Evolutionary conservation across 116 monocot genomes (phyloP).

Genomic region (Papilionanthe hybrid): DNA sequence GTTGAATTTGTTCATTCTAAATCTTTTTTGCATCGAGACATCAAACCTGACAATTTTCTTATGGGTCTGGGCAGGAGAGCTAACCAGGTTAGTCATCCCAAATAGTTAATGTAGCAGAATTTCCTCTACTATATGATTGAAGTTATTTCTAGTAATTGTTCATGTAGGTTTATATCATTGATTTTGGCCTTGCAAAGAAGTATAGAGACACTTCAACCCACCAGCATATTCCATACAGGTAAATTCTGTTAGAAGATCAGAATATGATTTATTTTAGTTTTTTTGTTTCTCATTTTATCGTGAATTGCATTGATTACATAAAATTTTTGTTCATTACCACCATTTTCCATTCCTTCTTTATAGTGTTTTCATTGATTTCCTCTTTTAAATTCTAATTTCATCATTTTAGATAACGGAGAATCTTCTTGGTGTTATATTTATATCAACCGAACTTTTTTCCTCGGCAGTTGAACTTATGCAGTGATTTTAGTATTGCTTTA

Average conservation of each 20-base stretch:
- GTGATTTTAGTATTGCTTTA: too few relatives aligned
- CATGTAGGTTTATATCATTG: conserved; percentile 71
- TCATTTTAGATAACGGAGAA: not conserved
- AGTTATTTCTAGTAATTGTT: conserved; percentile 6
- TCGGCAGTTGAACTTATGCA: not conserved
- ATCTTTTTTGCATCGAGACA: conserved; percentile 90
- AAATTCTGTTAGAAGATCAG: conserved; percentile 4
- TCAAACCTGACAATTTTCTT: conserved; percentile 95
- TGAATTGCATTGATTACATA: not conserved
- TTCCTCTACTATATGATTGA: not conserved
- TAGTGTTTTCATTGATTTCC: not conserved
- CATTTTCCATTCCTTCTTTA: not conserved
- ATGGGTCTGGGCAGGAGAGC: conserved; percentile 90
- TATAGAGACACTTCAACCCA: conserved; percentile 76
- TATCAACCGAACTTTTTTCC: not conserved
- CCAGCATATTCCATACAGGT: conserved; percentile 91
- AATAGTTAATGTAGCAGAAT: not conserved
- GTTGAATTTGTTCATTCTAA: conserved; percentile 81
- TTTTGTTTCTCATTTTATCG: not conserved
- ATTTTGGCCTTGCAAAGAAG: conserved; percentile 90
- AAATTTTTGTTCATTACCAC: not conserved
- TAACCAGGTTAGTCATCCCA: conserved; percentile 57
- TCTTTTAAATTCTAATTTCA: not conserved
- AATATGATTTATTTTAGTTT: not conserved
- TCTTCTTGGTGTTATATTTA: not conserved